Base-by-base conservation (phyloP, 164 flowering plant species). In the Magnolia changhungtana region DNA sequence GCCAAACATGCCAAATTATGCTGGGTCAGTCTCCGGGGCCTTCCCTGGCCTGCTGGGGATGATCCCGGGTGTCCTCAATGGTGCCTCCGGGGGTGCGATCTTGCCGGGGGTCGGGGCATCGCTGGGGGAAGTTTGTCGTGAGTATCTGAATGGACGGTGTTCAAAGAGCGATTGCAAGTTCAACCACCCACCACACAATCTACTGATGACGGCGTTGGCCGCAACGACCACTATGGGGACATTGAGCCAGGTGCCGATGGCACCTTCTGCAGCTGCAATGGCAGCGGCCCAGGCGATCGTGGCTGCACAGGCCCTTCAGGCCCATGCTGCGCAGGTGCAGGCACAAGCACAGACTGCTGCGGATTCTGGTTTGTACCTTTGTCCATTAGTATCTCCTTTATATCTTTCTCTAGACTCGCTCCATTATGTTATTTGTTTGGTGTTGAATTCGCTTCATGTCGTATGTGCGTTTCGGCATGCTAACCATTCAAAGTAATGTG, bases 261-360 rank as follows among this genome's bases (percentile, higher is more conserved):
- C 99, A n/a, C 99, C 99, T 78, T 93, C 99, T 77, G 99, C 99
- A 14, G 99, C 99, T 74, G 99, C 99, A 69, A 96, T 94, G 99
- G 99, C 99, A 78, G 99, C 99, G 84, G 99, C 99, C 81, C 99
- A 94, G 83, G 99, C 98, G n/a, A 96, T 96, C 83, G 94, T 94
- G 81, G 98, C 98, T 79, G 98, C 98, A n/a, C 95, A 96, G 82
- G 98, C 97, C 20, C 92, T 92, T 83, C 94, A 96, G 83, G 98
- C 99, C 68, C 99, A 96, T 86, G 96, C 99, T 75, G 90, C 94
- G 72, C 96, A 92, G 81, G 81, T 89, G 73, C 99, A 95, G 83
- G 95, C 96, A 4, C 96, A 92, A 72, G 79, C 89, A 27, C 88
- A 86, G 75, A 81, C 92, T n/a, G 74, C 83, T 13, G 92, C 82